Percentiles rank a stretch among this genome's conserved stretches.
These are phyloP conservation scores for Pyrenophora tritici-repentis DNA, from an alignment of 2,329 filamentous ascomycete species.

Conservation along the genomic window DNA sequence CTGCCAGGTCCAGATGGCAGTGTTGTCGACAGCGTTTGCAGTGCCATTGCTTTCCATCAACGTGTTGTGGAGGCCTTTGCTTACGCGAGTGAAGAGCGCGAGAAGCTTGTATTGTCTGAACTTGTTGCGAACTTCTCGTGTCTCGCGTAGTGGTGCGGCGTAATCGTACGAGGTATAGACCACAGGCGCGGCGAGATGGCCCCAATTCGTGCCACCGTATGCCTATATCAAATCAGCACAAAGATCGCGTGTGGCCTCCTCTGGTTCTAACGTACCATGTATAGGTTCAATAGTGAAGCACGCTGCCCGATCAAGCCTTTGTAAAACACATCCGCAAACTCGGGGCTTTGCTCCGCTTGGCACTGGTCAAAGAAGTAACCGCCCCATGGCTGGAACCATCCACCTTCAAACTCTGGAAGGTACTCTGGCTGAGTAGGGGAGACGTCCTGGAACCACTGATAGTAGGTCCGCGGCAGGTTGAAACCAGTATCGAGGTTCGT, in stretches of 20 bases:
- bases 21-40: conserved; percentile 49
- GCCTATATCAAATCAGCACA: not conserved
- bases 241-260: not conserved
- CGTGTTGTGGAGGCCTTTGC: conserved; percentile 57
- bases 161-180: conserved; percentile 57
- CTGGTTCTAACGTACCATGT: conserved; percentile 53
- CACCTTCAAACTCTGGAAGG: conserved; percentile 60
- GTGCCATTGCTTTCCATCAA: conserved; percentile 62
- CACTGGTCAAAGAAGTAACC: conserved; percentile 59
- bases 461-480: conserved; percentile 58
- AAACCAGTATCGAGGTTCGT: conserved; percentile 57
- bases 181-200: conserved; percentile 50
- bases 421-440: conserved; percentile 60
- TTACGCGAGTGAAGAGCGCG: conserved; percentile 59
- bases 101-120: conserved; percentile 61
- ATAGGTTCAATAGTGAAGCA: conserved; percentile 56
- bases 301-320: conserved; percentile 61
- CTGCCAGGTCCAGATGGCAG: conserved; percentile 57
- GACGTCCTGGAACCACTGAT: conserved; percentile 63
- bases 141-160: conserved; percentile 59
- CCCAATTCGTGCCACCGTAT: conserved; percentile 61
- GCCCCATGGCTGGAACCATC: conserved; percentile 61
- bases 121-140: conserved; percentile 58
- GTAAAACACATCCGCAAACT: conserved; percentile 61
- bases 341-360: conserved; percentile 51